phyloP scores from a whole-genome alignment of 306 rosid genomes.

The Herpetospermum pedunculosum region DNA sequence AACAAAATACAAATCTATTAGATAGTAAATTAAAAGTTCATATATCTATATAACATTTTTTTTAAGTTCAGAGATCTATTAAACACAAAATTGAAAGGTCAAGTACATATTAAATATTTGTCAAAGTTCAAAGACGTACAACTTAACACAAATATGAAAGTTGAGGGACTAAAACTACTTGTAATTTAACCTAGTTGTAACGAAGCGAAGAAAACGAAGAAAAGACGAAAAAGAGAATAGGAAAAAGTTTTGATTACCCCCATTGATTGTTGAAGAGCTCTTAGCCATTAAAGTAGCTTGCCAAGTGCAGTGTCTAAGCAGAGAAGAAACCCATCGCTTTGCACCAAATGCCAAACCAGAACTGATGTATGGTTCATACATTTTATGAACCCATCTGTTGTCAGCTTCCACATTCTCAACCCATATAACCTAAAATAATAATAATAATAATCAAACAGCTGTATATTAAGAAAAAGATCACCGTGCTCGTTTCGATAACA shows the following conservation, averaged over 20 bases:
- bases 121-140: too few species aligned
- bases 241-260: slow-evolving; percentile 38
- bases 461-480: too few species aligned
- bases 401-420: slow-evolving; percentile 83
- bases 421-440: slow-evolving; percentile 54
- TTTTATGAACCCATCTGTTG: slow-evolving; percentile 67
- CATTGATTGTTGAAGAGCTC: slow-evolving; percentile 60
- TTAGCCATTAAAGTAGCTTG: slow-evolving; percentile 78
- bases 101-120: too few species aligned
- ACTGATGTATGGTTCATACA: slow-evolving; percentile 62
- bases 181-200: not conserved
- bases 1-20: too few species aligned
- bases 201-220: not conserved
- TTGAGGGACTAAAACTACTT: too few species aligned
- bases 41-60: too few species aligned
- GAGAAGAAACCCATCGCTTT: slow-evolving; percentile 79
- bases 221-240: not conserved
- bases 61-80: too few species aligned
- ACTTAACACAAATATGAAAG: too few species aligned
- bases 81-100: too few species aligned
- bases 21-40: too few species aligned
- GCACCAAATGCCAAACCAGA: slow-evolving; percentile 88
- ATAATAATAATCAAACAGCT: too few species aligned
- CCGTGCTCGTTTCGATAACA: too few species aligned
- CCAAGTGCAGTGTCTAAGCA: slow-evolving; percentile 77